phyloP scores from a whole-genome alignment of 2,329 filamentous ascomycete genomes.

The Dothistroma pini region DNA sequence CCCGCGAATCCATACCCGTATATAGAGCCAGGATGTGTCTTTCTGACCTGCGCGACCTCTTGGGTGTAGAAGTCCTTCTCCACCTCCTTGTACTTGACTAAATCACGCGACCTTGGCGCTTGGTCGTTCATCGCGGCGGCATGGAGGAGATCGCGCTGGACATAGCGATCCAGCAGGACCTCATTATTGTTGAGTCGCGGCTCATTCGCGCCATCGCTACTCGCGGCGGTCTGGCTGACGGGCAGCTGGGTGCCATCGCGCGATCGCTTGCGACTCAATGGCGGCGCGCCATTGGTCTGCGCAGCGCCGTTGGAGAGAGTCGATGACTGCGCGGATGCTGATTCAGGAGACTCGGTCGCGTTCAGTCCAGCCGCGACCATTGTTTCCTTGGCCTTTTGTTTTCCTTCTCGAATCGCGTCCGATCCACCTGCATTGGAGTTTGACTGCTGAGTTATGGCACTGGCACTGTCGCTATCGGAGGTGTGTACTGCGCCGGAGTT shows the following conservation, averaged over 20 bases:
- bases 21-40: constrained; percentile 55
- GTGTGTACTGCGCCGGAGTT: constrained; percentile 24
- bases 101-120: constrained; percentile 37
- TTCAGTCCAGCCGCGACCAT: constrained; percentile 52
- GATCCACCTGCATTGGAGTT: constrained; percentile 26
- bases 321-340: constrained; percentile 6
- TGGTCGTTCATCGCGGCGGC: constrained; percentile 52
- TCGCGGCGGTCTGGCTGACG: constrained; percentile 28
- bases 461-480: constrained; percentile 19
- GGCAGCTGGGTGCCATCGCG: constrained; percentile 56
- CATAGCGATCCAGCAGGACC: constrained; percentile 59
- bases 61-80: constrained; percentile 65
- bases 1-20: constrained; percentile 76
- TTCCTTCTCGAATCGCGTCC: constrained; percentile 55
- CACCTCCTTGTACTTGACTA: constrained; percentile 61
- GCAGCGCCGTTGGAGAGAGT: constrained; percentile 24
- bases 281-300: constrained; percentile 46
- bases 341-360: constrained; percentile 34
- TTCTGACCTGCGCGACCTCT: constrained; percentile 60
- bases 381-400: constrained; percentile 58
- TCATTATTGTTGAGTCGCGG: constrained; percentile 27
- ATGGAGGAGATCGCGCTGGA: constrained; percentile 60
- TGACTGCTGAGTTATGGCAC: constrained; percentile 16
- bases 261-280: constrained; percentile 55
- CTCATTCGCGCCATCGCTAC: constrained; percentile 16